phyloP scores from a whole-genome alignment of 2,329 filamentous ascomycete species.

The Stachybotrys chartarum region DNA sequence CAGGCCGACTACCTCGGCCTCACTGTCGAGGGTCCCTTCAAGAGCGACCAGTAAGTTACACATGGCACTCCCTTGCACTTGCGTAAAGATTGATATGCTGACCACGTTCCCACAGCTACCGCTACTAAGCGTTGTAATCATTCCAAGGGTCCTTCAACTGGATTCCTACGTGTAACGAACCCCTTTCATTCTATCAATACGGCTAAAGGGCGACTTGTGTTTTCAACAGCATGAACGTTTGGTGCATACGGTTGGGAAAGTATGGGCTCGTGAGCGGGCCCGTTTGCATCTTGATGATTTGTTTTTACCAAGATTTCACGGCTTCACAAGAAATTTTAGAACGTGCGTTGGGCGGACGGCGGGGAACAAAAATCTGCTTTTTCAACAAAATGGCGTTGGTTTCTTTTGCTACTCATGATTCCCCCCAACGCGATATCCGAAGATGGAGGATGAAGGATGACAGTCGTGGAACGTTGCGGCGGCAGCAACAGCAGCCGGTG shows the following conservation, averaged over 20 bases:
- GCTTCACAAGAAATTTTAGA: slow-evolving; percentile 9
- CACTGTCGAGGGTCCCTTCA: slow-evolving; percentile 82
- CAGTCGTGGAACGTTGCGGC: slow-evolving; percentile 7
- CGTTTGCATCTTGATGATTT: slow-evolving; percentile 8
- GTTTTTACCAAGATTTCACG: slow-evolving; percentile 4
- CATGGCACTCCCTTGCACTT: background rate
- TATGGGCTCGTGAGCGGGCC: slow-evolving; percentile 8
- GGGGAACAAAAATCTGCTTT: slow-evolving; percentile 29
- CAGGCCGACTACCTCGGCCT: slow-evolving; percentile 96
- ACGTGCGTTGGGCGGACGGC: slow-evolving; percentile 18
- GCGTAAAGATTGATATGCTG: background rate
- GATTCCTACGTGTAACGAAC: slow-evolving; percentile 28
- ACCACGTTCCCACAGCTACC: slow-evolving; percentile 26
- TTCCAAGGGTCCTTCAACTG: slow-evolving; percentile 32
- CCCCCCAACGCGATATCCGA: slow-evolving; percentile 18
- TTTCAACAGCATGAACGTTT: slow-evolving; percentile 36
- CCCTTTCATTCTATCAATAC: slow-evolving; percentile 20
- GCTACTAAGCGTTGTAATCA: slow-evolving; percentile 34
- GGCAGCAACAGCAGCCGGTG: background rate
- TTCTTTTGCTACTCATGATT: slow-evolving; percentile 29
- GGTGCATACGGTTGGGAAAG: slow-evolving; percentile 12
- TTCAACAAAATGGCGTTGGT: slow-evolving; percentile 33
- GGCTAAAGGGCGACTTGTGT: slow-evolving; percentile 29
- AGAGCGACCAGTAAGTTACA: slow-evolving; percentile 74
- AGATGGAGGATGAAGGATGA: slow-evolving; percentile 9